These are phyloP conservation scores for Acacia acuminata DNA, from an alignment of 306 rosid genomes.

Conservation along the genomic window DNA sequence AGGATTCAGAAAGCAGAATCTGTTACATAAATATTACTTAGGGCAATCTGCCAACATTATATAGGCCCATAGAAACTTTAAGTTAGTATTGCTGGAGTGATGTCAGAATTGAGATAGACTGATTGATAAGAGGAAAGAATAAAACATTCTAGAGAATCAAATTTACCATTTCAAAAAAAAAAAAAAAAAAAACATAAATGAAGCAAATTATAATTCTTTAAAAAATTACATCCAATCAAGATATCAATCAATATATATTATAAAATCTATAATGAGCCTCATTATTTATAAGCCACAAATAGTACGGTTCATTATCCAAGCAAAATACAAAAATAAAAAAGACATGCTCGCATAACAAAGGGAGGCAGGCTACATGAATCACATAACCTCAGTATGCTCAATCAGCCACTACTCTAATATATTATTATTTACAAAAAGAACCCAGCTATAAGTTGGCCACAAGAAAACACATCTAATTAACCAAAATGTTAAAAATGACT, in stretches of 20 bases:
- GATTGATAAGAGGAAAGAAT: constrained; percentile 21
- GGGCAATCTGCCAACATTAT: constrained; percentile 6
- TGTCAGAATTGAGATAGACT: constrained; percentile 3
- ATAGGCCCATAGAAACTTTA: not conserved
- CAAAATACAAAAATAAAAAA: not conserved
- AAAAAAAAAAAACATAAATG: not conserved
- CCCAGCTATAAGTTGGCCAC: not conserved
- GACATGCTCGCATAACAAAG: not conserved
- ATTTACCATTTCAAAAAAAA: not conserved
- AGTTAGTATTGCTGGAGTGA: constrained; percentile 18
- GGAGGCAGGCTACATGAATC: not conserved
- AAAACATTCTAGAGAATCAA: not conserved
- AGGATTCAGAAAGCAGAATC: constrained; percentile 16
- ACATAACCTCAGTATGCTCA: not conserved
- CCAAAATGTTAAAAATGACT: not conserved
- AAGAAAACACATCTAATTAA: not conserved
- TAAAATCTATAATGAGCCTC: not conserved
- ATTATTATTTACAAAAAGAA: not conserved
- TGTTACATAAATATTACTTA: not conserved
- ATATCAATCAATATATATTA: not conserved
- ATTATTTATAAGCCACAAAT: not conserved
- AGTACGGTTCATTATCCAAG: not conserved
- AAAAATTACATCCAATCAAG: not conserved
- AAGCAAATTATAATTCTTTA: not conserved
- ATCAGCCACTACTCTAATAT: not conserved